Base-by-base conservation (phyloP, 1,139 yeast genomes). In the Suhomyces atakaporum region DNA sequence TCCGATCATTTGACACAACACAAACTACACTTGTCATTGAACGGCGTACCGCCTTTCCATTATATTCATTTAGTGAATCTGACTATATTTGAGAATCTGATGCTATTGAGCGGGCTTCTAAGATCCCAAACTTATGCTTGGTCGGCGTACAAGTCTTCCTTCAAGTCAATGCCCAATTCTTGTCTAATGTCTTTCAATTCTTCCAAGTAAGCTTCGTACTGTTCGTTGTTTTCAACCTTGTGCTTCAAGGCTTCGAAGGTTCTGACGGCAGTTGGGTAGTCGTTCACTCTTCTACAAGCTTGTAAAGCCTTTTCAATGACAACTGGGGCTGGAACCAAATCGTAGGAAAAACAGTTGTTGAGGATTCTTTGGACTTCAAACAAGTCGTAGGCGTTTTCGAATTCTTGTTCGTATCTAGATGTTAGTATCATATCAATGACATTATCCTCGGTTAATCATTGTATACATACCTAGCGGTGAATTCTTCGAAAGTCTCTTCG, bases 281-380 rank as follows among this genome's bases (percentile, higher is more conserved):
- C 98, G 69, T 94, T 89, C 51, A 92, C 97, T 73, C 98, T 87
- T 81, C 98, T 89, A 59, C 97, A 92, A 37, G 98, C 98, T 72
- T 86, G 84, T 63, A 92, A 79, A 36, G 98, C 98, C 73, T 86
- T 86, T 71, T 88, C 96, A 60, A 92, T 78, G 47, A 92, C 97
- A 44, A 85, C 81, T 50, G 98, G 98, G 25, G 98, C 94, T 51
- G 98, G 98, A 40, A 92, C 98, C 68, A 94, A 81, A 73, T 92
- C 98, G 75, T 92, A 92, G 14, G 97, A 86, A 75, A 92, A 92
- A 68, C 95, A 89, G 76, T 92, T 94, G 81, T 94, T 92, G 63
- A 94, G 79, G 49, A 70, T 59, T 66, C 76, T 74, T 72, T 88
- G 97, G 44, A 92, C 97, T 75, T 92, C 99, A 58, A 92, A 92